Base-by-base conservation (phyloP, 2,329 filamentous ascomycete genomes). In the Verticillium alfalfae region DNA sequence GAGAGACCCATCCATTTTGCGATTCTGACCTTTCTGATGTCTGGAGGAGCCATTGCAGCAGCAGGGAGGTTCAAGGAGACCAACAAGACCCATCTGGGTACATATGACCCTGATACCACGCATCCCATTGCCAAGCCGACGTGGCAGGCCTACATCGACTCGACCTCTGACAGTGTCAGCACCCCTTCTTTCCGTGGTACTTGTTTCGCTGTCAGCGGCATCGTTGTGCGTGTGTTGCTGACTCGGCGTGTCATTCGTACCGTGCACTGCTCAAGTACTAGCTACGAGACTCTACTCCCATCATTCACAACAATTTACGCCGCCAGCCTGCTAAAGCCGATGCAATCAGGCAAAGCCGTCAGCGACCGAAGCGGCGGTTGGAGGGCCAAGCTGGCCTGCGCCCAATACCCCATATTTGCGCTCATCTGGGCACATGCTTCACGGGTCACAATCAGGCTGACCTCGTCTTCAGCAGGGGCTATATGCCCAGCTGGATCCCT, bases 1-100 rank as follows among this genome's bases (percentile, higher is more conserved):
- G 74, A 75, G 59, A 70, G 72, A 9, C 73, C 73, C 3, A 66
- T 76, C 16, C 74, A 76, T 54, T 71, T 75, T 60, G 73, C 74
- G 26, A 65, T 75, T 59, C 34, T 71, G 13, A 69, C 69, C 2
- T 63, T 72, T 36, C 31, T 72, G 31, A 60, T 70, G 56, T 61
- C 67, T 6, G 69, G 70, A 16, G 41, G 66, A 34, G 58, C 65
- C 22, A 63, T 70, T 26, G 62, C 62, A 9, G 57, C 62, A 9
- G 57, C 60, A 34, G 67, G 67, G 49, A 63, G 68, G 34, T 63
- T 60, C 49, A 63, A 62, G 37, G 34, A 63, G 58, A 57, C 63
- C 36, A 62, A 62, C 37, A 54, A 56, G 52, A 66, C 63, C 41
- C 41, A 34, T 26, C 62, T 13, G 62, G 49, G 41, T 64, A 60